Evolutionary conservation across 2,329 filamentous ascomycete species (phyloP).

Genomic region (Colletotrichum liriopes): DNA sequence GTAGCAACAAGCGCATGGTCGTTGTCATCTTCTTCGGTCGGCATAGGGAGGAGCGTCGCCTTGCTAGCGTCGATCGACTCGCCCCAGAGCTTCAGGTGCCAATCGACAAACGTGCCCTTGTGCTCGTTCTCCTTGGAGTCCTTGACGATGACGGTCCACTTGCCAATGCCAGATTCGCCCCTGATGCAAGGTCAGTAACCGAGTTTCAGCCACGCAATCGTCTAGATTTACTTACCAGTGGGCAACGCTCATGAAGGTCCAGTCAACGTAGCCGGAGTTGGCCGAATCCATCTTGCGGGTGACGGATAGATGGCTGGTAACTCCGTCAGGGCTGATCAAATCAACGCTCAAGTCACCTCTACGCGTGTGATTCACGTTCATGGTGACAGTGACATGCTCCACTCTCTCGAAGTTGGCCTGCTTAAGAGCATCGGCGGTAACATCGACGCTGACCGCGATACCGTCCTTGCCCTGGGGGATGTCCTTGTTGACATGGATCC

Average conservation of each 20-base stretch:
- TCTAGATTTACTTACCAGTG: slow-evolving; percentile 80
- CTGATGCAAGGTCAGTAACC: slow-evolving; percentile 57
- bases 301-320: slow-evolving; percentile 88
- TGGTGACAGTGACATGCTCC: slow-evolving; percentile 97
- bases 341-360: slow-evolving; percentile 95
- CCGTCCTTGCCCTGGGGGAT: slow-evolving; percentile 91
- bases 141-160: slow-evolving; percentile 92
- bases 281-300: slow-evolving; percentile 79
- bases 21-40: slow-evolving; percentile 85
- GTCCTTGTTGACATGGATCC: slow-evolving; percentile 88
- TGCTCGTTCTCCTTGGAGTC: slow-evolving; percentile 85
- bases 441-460: slow-evolving; percentile 83
- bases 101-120: slow-evolving; percentile 87
- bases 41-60: slow-evolving; percentile 84
- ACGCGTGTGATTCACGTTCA: slow-evolving; percentile 92
- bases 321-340: slow-evolving; percentile 84
- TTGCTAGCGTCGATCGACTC: slow-evolving; percentile 84
- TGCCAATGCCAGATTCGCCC: slow-evolving; percentile 90
- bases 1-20: slow-evolving; percentile 80
- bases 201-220: not conserved
- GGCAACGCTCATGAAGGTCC: slow-evolving; percentile 99
- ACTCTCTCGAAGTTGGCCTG: slow-evolving; percentile 87
- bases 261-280: slow-evolving; percentile 84
- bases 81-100: slow-evolving; percentile 95
- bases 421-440: slow-evolving; percentile 86